Percentiles rank a stretch among this genome's conserved stretches.
phyloP scores from a whole-genome alignment of 768 basidiomycete genomes.

The Paxillus rubicundulus region DNA sequence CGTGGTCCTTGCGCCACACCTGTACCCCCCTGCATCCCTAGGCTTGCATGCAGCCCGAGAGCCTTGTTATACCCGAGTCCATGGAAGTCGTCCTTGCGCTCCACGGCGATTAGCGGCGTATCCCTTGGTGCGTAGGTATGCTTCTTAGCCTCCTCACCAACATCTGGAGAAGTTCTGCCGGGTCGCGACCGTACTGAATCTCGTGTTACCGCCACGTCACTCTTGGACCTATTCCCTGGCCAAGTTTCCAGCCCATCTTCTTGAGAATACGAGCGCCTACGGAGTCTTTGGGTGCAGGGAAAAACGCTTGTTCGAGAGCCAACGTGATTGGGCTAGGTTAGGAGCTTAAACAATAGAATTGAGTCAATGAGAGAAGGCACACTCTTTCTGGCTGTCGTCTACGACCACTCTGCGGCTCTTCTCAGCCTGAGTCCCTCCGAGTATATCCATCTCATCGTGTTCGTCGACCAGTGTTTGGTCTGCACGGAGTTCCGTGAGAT shows the following conservation, averaged over 20 bases:
- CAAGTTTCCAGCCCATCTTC: conserved; percentile 94
- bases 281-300: conserved; percentile 75
- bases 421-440: conserved; percentile 55
- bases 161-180: conserved; percentile 41
- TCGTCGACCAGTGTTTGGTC: conserved; percentile 73
- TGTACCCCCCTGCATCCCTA: conserved; percentile 38
- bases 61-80: conserved; percentile 82
- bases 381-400: conserved; percentile 44
- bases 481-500: conserved; percentile 78
- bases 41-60: conserved; percentile 56
- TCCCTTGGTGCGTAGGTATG: conserved; percentile 88
- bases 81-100: conserved; percentile 71
- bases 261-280: conserved; percentile 82
- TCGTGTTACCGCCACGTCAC: conserved; percentile 74
- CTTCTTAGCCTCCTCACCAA: conserved; percentile 79
- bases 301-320: conserved; percentile 62
- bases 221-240: conserved; percentile 92
- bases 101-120: conserved; percentile 57
- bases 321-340: conserved; percentile 55
- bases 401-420: conserved; percentile 29
- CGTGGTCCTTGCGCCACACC: conserved; percentile 42
- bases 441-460: conserved; percentile 72
- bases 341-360: neutral
- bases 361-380: neutral
- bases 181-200: conserved; percentile 59